Base-by-base conservation (phyloP, 1,284 basidiomycete species). In the Thelephora terrestris region DNA sequence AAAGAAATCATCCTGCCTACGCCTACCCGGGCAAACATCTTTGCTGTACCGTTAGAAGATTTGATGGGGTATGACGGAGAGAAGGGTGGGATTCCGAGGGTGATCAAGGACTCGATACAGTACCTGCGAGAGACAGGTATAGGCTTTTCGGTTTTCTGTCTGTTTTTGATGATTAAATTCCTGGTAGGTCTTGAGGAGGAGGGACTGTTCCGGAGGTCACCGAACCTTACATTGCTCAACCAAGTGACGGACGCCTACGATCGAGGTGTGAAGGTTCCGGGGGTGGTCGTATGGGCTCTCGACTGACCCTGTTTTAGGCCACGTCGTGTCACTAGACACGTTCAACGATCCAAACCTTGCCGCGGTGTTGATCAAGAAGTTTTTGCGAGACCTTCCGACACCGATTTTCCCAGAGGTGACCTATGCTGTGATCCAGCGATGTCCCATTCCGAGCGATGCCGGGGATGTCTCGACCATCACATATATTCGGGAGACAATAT, bases 341-440 rank as follows among this genome's bases (percentile, higher is more conserved):
- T 91, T 87, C 59, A 72, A 72, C 1, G 89, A 91, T 57, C 79
- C 85, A 3, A 75, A 89, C 64, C 72, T 92, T 1, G 85, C 88
- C 2, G 87, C 90, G 2, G 89, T 91, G 2, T 70, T 92, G 16
- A 67, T 92, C 51, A 92, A 92, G 69, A 88, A 89, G 59, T 91
- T 84, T 58, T 65, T 92, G 17, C 76, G 86, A 25, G 85, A 89
- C 60, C 69, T 92, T 2, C 86, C 85, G 1, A 71, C 78, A 40
- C 85, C 90, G 2, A 64, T 89, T 16, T 87, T 92, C 55, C 74
- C 82, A 0, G 82, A 85, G 58, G 62, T 59, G 9, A 60, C 82
- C 17, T 92, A 91, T 59, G 68, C 76, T 3, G 48, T 71, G 24
- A 80, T 91, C 36, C 71, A 72, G 34, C 71, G 74, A 47, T 91